Evolutionary conservation across 176 grass and related monocot species (phyloP).

Genomic region (Raddia distichophylla): DNA sequence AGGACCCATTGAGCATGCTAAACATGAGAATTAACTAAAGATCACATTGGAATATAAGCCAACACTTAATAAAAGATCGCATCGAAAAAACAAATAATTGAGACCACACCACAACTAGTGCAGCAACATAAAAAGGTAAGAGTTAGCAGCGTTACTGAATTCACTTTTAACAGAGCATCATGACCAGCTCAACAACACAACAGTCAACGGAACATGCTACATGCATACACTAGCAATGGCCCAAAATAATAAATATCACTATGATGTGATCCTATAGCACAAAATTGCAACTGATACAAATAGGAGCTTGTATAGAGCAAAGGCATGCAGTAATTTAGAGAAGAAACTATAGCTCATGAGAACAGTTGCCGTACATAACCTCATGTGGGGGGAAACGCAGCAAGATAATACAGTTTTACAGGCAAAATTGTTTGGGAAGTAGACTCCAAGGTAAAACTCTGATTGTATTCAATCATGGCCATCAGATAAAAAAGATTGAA

Average conservation of each 20-base stretch:
- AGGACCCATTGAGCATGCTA: too few relatives aligned
- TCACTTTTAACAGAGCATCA: too few relatives aligned
- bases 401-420: conserved; percentile 26
- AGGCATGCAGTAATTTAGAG: neutral
- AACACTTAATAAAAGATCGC: too few relatives aligned
- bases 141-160: neutral
- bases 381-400: neutral
- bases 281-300: neutral
- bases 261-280: neutral
- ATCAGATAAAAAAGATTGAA: neutral
- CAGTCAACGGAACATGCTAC: too few relatives aligned
- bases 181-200: too few relatives aligned
- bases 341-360: conserved; percentile 21
- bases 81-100: neutral
- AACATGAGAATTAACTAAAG: neutral
- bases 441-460: conserved; percentile 29
- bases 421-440: conserved; percentile 52
- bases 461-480: conserved; percentile 35
- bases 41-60: too few relatives aligned
- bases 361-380: neutral
- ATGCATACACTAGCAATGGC: too few relatives aligned
- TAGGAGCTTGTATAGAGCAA: neutral
- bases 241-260: neutral
- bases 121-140: too few relatives aligned
- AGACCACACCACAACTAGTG: neutral